These are phyloP conservation scores for Decorospora gaudefroyi DNA, from an alignment of 2,329 filamentous ascomycete genomes.

Conservation along the genomic window DNA sequence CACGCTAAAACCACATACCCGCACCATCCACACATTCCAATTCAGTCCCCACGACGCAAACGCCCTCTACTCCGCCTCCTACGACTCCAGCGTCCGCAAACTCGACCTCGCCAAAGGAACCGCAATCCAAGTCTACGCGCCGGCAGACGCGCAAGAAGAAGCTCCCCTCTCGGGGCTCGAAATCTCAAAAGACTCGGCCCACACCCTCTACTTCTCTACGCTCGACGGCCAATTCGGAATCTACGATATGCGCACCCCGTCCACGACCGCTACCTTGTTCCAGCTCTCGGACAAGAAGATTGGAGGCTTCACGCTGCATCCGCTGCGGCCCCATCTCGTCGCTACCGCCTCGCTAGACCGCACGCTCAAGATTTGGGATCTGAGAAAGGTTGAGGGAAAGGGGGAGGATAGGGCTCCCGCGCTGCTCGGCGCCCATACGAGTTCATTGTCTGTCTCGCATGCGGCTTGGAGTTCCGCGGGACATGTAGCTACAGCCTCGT, in stretches of 20 bases:
- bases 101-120: conserved; percentile 81
- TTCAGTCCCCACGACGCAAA: conserved; percentile 75
- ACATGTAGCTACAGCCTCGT: conserved; percentile 87
- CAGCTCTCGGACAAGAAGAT: conserved; percentile 89
- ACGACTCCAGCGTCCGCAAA: conserved; percentile 88
- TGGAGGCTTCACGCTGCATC: conserved; percentile 86
- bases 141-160: conserved; percentile 69
- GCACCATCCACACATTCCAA: conserved; percentile 84
- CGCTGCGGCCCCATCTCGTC: conserved; percentile 76
- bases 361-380: conserved; percentile 88
- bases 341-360: conserved; percentile 90
- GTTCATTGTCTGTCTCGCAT: conserved; percentile 84
- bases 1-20: conserved; percentile 85
- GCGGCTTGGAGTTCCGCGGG: conserved; percentile 86
- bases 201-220: conserved; percentile 84
- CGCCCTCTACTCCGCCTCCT: conserved; percentile 80
- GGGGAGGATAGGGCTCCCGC: conserved; percentile 65
- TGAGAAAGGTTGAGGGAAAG: conserved; percentile 74
- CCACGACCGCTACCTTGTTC: conserved; percentile 64
- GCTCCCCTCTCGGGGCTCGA: conserved; percentile 83
- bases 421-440: conserved; percentile 79
- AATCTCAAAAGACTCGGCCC: conserved; percentile 70
- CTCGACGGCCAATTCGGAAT: conserved; percentile 79
- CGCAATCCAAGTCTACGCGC: conserved; percentile 80
- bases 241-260: conserved; percentile 71